Conservation (phyloP, 129 eudicot genomes). For the Cynara cardunculus region DNA sequence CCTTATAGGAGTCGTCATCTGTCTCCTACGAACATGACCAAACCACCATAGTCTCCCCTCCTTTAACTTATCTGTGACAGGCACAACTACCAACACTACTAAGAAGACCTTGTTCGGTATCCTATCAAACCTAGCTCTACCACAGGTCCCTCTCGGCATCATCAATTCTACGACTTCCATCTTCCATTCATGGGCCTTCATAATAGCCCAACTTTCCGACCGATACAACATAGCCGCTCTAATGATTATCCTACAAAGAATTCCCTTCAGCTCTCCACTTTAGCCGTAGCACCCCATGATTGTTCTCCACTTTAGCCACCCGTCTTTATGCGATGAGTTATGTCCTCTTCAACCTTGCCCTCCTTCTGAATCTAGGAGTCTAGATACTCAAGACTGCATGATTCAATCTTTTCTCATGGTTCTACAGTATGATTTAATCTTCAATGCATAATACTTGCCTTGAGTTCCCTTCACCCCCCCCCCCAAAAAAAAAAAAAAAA, state of each 20-base stretch:
- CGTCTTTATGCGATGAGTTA: neutral
- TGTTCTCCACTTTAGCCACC: too few relatives aligned
- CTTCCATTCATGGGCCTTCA: neutral
- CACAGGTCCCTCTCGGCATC: neutral
- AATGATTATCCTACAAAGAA: too few relatives aligned
- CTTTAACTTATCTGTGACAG: too few relatives aligned
- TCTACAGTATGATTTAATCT: too few relatives aligned
- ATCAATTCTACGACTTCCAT: neutral
- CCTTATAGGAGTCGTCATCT: too few relatives aligned
- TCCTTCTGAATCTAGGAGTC: neutral
- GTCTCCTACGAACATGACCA: too few relatives aligned
- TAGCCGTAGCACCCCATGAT: too few relatives aligned
- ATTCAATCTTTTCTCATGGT: neutral
- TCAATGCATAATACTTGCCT: too few relatives aligned
- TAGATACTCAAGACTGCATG: neutral
- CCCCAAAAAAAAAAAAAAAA: neutral
- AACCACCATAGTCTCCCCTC: too few relatives aligned
- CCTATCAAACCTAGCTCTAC: neutral
- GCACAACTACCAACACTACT: neutral
- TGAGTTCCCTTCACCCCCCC: neutral
- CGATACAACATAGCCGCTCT: too few relatives aligned
- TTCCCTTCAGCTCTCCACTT: too few relatives aligned
- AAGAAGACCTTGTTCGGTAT: neutral
- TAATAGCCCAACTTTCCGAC: neutral
- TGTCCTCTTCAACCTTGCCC: neutral